phyloP scores from a whole-genome alignment of 148 eudicot species.

The Chenopodium berlandieri region DNA sequence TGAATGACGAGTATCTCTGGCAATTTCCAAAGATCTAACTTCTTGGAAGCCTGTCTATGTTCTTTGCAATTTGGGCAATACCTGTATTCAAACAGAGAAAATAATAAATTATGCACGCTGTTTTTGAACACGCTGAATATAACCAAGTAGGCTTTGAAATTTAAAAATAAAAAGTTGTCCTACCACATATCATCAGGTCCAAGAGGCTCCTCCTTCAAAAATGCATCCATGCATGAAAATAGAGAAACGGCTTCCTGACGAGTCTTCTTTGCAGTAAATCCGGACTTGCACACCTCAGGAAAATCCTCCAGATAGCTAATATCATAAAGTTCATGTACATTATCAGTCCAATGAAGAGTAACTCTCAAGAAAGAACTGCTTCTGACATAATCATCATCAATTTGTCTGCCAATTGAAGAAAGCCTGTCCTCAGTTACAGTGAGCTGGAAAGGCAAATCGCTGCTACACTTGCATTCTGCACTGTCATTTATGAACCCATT shows the following conservation, averaged over 20 bases:
- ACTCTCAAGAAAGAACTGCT: conserved; percentile 43
- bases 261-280: conserved; percentile 74
- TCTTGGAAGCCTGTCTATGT: conserved; percentile 94
- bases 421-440: conserved; percentile 59
- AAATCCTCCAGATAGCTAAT: conserved; percentile 74
- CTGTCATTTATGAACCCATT: conserved; percentile 29
- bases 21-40: conserved; percentile 93
- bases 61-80: conserved; percentile 95
- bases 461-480: conserved; percentile 30
- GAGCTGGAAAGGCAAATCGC: conserved; percentile 45
- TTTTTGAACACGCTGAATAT: background rate
- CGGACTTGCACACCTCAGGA: conserved; percentile 77
- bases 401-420: conserved; percentile 35
- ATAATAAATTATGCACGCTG: background rate
- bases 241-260: conserved; percentile 83
- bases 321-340: conserved; percentile 58
- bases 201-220: conserved; percentile 94
- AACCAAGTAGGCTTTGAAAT: background rate
- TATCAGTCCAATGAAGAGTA: conserved; percentile 59
- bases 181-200: conserved; percentile 99
- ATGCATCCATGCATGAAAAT: conserved; percentile 95
- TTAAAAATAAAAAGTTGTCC: conserved; percentile 11
- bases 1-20: conserved; percentile 94
- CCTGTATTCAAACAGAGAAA: conserved; percentile 52
- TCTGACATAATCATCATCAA: conserved; percentile 52